phyloP scores from a whole-genome alignment of 2,329 filamentous ascomycete species.

The Xylaria sp. region DNA sequence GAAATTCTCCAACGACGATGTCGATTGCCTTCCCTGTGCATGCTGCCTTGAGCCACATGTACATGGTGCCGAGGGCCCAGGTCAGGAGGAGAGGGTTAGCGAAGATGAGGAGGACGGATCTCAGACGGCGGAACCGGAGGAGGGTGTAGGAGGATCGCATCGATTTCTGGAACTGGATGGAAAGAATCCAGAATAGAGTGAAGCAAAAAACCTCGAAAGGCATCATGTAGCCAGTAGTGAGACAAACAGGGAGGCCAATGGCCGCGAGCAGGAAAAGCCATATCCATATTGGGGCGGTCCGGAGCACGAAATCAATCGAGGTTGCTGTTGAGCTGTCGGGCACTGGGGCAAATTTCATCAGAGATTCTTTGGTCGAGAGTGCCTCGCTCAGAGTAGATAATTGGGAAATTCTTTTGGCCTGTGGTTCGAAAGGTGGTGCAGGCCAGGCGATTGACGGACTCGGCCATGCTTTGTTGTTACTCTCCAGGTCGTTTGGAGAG shows the following conservation, averaged over 20 bases:
- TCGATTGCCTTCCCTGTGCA: slow-evolving; percentile 31
- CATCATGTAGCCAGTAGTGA: slow-evolving; percentile 33
- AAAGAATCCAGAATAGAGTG: slow-evolving; percentile 36
- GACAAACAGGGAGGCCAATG: slow-evolving; percentile 39
- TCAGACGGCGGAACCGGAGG: slow-evolving; percentile 22
- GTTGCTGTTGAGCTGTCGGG: background rate
- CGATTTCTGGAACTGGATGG: slow-evolving; percentile 37
- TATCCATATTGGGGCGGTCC: slow-evolving; percentile 38
- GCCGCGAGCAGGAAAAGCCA: slow-evolving; percentile 32
- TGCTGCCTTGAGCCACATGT: slow-evolving; percentile 39
- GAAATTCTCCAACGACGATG: slow-evolving; percentile 33
- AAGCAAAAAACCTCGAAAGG: slow-evolving; percentile 40
- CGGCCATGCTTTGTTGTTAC: slow-evolving; percentile 33
- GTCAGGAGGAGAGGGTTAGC: slow-evolving; percentile 40
- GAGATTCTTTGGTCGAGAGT: slow-evolving; percentile 25
- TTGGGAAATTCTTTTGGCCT: slow-evolving; percentile 24
- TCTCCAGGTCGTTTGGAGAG: slow-evolving; percentile 33
- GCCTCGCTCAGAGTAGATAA: slow-evolving; percentile 24
- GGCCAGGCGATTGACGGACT: slow-evolving; percentile 35
- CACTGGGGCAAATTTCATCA: slow-evolving; percentile 21
- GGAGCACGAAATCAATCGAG: slow-evolving; percentile 32
- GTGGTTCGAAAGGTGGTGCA: slow-evolving; percentile 23
- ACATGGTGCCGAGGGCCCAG: slow-evolving; percentile 36
- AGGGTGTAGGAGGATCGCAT: slow-evolving; percentile 32
- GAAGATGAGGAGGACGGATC: slow-evolving; percentile 32